phyloP scores from a whole-genome alignment of 495 filamentous ascomycete genomes.

The Aspergillus homomorphus region DNA sequence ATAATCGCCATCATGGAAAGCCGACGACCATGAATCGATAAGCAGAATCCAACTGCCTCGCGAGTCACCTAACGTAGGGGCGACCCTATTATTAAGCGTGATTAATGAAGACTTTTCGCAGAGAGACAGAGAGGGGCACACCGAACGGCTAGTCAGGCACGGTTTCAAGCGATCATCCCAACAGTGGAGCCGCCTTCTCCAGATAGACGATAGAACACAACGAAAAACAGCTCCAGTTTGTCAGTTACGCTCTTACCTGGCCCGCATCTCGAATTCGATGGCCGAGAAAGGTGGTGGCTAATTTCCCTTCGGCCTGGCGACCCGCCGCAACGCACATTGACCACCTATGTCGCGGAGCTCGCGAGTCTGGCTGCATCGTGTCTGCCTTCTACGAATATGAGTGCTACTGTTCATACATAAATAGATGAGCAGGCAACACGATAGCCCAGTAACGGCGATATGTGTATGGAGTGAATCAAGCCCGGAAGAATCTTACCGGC shows the following conservation, averaged over 20 bases:
- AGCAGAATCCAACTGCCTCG: background rate
- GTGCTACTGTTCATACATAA: background rate
- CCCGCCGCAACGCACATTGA: slow-evolving; percentile 11
- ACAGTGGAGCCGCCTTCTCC: slow-evolving; percentile 12
- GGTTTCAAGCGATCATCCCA: slow-evolving; percentile 14
- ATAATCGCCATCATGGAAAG: too few species aligned
- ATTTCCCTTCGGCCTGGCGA: slow-evolving; percentile 12
- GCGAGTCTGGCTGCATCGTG: background rate
- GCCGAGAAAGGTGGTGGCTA: slow-evolving; percentile 3
- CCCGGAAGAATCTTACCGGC: too few species aligned
- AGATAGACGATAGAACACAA: slow-evolving; percentile 1
- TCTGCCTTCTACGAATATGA: background rate
- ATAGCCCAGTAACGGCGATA: background rate
- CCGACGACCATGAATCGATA: background rate
- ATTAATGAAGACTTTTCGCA: slow-evolving; percentile 7
- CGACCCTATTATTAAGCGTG: slow-evolving; percentile 3
- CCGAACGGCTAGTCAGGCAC: slow-evolving; percentile 15
- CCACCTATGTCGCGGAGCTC: slow-evolving; percentile 6
- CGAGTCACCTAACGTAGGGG: too few species aligned
- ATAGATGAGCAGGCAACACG: background rate
- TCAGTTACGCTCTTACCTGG: background rate
- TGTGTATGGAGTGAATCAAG: background rate
- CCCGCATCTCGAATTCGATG: background rate
- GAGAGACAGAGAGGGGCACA: slow-evolving; percentile 12
- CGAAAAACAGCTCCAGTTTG: background rate